These are phyloP conservation scores for Penicillium griseofulvum DNA, from an alignment of 2,329 filamentous ascomycete genomes.

Conservation along the genomic window DNA sequence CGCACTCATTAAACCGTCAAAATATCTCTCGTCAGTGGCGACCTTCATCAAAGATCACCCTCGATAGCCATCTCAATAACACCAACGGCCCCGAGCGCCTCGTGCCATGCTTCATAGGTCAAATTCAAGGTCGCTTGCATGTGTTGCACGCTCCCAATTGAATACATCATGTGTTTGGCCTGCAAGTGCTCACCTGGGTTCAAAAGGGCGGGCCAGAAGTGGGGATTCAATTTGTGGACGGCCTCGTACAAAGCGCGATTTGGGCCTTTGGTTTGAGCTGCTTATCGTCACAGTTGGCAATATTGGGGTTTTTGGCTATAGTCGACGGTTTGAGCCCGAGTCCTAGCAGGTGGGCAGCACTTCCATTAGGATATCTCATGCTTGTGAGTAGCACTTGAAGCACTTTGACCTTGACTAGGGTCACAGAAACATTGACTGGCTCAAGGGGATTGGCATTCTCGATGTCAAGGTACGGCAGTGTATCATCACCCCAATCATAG, in stretches of 20 bases:
- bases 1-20: background rate
- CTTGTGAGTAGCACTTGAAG: background rate
- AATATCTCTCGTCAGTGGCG: background rate
- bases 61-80: background rate
- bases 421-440: slow-evolving; percentile 26
- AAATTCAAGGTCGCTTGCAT: background rate
- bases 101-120: background rate
- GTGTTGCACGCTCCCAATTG: background rate
- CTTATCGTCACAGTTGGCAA: background rate
- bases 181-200: background rate
- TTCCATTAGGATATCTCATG: background rate
- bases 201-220: background rate
- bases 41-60: background rate
- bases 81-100: background rate
- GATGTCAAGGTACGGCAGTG: slow-evolving; percentile 38
- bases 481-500: slow-evolving; percentile 34
- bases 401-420: slow-evolving; percentile 15
- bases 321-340: background rate
- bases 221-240: background rate
- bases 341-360: background rate
- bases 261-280: background rate
- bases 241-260: background rate
- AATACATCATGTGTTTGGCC: background rate
- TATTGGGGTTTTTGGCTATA: background rate
- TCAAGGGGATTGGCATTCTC: slow-evolving; percentile 46